These are phyloP conservation scores for Colletotrichum gigasporum DNA, from an alignment of 2,329 filamentous ascomycete genomes.

Conservation along the genomic window DNA sequence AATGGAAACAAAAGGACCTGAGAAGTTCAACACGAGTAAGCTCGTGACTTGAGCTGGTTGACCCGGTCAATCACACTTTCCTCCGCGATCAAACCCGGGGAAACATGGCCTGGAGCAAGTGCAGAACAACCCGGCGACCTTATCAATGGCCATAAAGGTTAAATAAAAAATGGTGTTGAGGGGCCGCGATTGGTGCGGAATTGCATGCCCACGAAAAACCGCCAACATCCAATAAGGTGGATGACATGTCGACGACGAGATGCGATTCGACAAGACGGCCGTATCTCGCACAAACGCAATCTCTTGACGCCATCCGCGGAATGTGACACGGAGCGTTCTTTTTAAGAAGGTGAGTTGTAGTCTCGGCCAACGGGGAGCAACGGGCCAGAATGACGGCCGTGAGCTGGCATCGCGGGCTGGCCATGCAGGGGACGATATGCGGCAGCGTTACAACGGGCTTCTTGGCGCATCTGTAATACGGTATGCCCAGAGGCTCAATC, in stretches of 20 bases:
- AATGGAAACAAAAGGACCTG: no score
- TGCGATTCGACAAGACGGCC: neutral
- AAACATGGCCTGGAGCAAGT: neutral
- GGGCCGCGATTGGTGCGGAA: slow-evolving; percentile 2
- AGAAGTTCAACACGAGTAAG: no score
- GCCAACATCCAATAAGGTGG: neutral
- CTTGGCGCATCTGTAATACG: slow-evolving; percentile 21
- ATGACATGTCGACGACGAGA: neutral
- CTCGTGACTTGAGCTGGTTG: no score
- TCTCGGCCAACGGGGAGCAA: no score
- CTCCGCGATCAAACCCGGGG: no score
- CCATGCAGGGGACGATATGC: no score
- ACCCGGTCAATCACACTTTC: no score
- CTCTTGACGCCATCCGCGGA: slow-evolving; percentile 25
- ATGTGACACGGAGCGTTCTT: neutral
- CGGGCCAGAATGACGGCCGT: slow-evolving; percentile 11
- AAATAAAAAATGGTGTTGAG: neutral
- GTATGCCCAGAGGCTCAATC: slow-evolving; percentile 8
- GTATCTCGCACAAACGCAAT: slow-evolving; percentile 26
- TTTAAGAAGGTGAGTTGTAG: slow-evolving; percentile 29
- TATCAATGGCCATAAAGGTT: neutral
- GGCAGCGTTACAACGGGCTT: slow-evolving; percentile 20
- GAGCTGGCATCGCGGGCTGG: slow-evolving; percentile 10
- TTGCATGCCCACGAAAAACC: neutral
- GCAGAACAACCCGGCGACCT: neutral